Percentiles rank a stretch among this genome's conserved stretches.
Evolutionary conservation across 164 flowering plant genomes (phyloP).

Genomic region (Piper betle): DNA sequence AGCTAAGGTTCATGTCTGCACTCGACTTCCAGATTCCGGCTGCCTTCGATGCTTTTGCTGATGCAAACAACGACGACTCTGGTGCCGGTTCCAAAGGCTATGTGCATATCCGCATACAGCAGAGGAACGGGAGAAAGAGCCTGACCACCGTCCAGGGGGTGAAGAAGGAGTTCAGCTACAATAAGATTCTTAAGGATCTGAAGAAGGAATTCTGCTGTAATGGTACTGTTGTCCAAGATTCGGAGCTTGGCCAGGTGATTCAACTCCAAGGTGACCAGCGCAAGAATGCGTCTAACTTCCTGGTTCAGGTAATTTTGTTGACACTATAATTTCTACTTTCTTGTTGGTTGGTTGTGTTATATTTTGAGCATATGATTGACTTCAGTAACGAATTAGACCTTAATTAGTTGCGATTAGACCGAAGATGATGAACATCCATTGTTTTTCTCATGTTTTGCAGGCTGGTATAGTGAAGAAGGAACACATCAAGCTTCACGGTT

Average conservation of each 20-base stretch:
- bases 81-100: constrained; percentile 45
- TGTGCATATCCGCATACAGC: constrained; percentile 72
- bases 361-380: too few relatives aligned
- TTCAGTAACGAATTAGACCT: neutral
- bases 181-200: constrained; percentile 25
- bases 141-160: constrained; percentile 12
- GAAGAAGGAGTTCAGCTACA: constrained; percentile 48
- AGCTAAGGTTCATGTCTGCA: constrained; percentile 27
- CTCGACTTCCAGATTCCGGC: constrained; percentile 21
- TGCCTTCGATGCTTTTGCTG: constrained; percentile 53
- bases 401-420: too few relatives aligned
- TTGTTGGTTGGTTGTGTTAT: neutral
- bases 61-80: constrained; percentile 32
- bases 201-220: too few relatives aligned
- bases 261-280: constrained; percentile 77
- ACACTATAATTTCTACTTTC: neutral
- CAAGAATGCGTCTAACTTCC: constrained; percentile 49
- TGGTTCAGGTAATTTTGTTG: constrained; percentile 16
- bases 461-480: constrained; percentile 54
- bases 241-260: constrained; percentile 54
- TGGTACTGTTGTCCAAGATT: constrained; percentile 56
- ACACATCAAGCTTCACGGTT: constrained; percentile 64
- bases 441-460: constrained; percentile 1
- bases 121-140: constrained; percentile 71
- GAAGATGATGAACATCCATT: too few relatives aligned